phyloP scores from a whole-genome alignment of 1,139 yeast genomes.

The Ogataea hybrid region DNA sequence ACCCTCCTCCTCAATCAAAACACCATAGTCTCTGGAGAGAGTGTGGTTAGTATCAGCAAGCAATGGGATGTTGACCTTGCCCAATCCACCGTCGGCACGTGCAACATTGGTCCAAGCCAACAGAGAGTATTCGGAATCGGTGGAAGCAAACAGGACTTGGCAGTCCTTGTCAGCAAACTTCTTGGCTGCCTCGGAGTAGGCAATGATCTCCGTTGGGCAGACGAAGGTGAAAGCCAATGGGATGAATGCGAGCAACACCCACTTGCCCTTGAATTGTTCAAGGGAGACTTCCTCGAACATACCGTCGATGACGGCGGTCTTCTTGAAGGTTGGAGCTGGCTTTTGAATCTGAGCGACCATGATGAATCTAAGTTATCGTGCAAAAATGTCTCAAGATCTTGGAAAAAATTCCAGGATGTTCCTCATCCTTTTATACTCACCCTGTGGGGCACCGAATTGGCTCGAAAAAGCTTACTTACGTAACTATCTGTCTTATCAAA shows the following conservation, averaged over 20 bases:
- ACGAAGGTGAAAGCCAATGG: slow-evolving; percentile 99
- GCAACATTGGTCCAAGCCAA: slow-evolving; percentile 98
- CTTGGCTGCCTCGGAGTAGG: slow-evolving; percentile 93
- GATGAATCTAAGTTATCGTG: slow-evolving; percentile 25
- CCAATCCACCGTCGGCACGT: slow-evolving; percentile 98
- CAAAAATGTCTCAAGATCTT: not conserved
- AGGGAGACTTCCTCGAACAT: slow-evolving; percentile 90
- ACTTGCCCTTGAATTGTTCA: slow-evolving; percentile 95
- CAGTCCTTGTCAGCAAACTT: slow-evolving; percentile 85
- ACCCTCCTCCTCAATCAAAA: slow-evolving; percentile 92
- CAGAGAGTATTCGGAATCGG: slow-evolving; percentile 96
- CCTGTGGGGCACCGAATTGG: not conserved
- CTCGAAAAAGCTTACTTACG: slow-evolving; percentile 2
- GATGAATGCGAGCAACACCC: slow-evolving; percentile 95
- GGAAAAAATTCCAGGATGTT: not conserved
- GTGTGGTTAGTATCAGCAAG: slow-evolving; percentile 96
- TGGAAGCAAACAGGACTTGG: slow-evolving; percentile 91
- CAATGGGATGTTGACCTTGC: slow-evolving; percentile 90
- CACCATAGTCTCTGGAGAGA: slow-evolving; percentile 94
- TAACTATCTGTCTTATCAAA: slow-evolving; percentile 9
- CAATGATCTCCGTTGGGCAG: slow-evolving; percentile 98
- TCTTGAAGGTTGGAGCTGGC: slow-evolving; percentile 94
- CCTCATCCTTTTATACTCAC: slow-evolving; percentile 9
- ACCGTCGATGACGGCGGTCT: slow-evolving; percentile 97
- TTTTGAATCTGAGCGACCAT: slow-evolving; percentile 91